Base-by-base conservation (phyloP, 73 alveolate species). In the Paramecium biaurelia region DNA sequence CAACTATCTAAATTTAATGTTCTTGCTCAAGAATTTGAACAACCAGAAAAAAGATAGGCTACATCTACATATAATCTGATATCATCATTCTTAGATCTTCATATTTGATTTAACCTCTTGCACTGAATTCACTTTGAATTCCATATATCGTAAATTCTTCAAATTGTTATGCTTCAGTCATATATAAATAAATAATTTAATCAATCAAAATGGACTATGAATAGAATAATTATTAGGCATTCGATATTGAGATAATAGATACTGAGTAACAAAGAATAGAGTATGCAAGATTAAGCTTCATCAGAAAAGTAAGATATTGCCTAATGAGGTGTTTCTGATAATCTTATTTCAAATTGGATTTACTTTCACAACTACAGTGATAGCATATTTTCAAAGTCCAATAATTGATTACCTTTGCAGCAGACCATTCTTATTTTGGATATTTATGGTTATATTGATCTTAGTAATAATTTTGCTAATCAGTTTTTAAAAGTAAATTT, bases 141-240 rank as follows among this genome's bases (percentile, higher is more conserved):
- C 90, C 90, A 24, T 79, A 47, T 20, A 79, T 79, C 4, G 56
- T 47, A 47, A 79, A 79, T 42, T 79, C 90, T 47, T 79, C 90
- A 10, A 42, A 20, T 79, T 79, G 56, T 79, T 79, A 43, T 5
- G 76, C 49, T 47, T 79, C 90, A 21, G 70, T 26, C 90, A 79
- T 79, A 4, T 35, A 72, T 72, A 8, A 67, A 67, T 30, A 30
- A 67, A 67, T 32, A 67, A 67, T 67, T 53, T 18, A n/a, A 53
- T n/a, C 30, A 53, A 18, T 14, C 2, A 53, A 53, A 53, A 53
- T 53, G 68, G 68, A 53, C 24, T 63, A 63, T 63, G 41, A 63
- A 63, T 63, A 53, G 84, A 30, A 30, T 63, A 32, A 63, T 63
- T 63, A 63, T 63, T 63, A 63, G 84, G 45, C 84, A 30, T 63